Evolutionary conservation across 495 filamentous ascomycete species (phyloP), one percentile per base, ranked within the genome.

Genomic region (Hypoxylon rickii): DNA sequence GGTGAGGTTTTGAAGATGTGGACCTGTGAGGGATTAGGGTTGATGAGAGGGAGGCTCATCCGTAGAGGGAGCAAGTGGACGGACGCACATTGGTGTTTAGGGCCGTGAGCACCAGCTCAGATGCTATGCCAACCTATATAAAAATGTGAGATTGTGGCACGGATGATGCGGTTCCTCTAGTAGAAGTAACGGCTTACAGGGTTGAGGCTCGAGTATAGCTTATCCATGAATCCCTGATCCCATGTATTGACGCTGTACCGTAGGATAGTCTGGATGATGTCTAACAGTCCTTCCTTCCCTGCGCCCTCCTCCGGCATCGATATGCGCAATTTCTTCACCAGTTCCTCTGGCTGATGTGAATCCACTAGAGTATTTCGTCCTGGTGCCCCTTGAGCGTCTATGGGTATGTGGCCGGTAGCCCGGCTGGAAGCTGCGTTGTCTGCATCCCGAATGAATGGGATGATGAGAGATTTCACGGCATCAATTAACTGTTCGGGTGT

Each of bases 151-250:
- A n/a, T n/a, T n/a, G n/a, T n/a, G n/a, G n/a, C n/a, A n/a, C n/a
- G n/a, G n/a, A n/a, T n/a, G n/a, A n/a, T n/a, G n/a, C n/a, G n/a
- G n/a, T n/a, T n/a, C n/a, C n/a, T n/a, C n/a, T 29, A 18, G 11
- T 43, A 21, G 16, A 6, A 13, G 33, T 12, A 16, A 24, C 22
- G 19, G 63, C 80, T 31, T 59, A 86, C 89, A 12, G 92, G 85
- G 71, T 94, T 92, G 19, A 89, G 94, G 43, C 83, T 86, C 16
- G 87, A 86, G 70, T 96, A 97, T 24, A 96, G 76, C 75, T 96
- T 96, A 71, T 96, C 90, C 68, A 97, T 71, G 73, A 98, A 96
- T 6, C 92, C 94, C 65, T 92, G 90, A 69, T 93, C 87, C 92
- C 93, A 97, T 24, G 93, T 97, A 71, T 97, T 97, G 63, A 96